A percentile compares a stretch with the other conserved stretches of the same genome.
phyloP scores from a whole-genome alignment of 1,139 yeast species.

The Yamadazyma trypodendri region DNA sequence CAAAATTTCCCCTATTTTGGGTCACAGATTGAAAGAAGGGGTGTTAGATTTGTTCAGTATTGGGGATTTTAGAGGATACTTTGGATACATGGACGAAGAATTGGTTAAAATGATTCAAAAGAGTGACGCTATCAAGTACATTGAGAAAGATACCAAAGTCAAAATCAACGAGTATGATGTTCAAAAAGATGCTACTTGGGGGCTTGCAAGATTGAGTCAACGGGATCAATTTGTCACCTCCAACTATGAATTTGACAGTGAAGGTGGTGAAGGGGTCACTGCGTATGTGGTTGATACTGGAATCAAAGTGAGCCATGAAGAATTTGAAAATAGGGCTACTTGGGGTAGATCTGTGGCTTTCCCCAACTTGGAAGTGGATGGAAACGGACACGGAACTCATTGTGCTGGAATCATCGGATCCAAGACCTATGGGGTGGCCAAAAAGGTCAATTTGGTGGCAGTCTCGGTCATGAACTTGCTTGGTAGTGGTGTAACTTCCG shows the following conservation, averaged over 20 bases:
- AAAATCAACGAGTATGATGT: conserved; percentile 58
- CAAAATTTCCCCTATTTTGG: conserved; percentile 13
- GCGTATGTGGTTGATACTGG: conserved; percentile 95
- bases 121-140: conserved; percentile 70
- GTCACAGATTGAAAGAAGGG: conserved; percentile 10
- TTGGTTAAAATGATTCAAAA: conserved; percentile 69
- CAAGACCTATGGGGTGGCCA: conserved; percentile 73
- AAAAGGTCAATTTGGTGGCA: conserved; percentile 71
- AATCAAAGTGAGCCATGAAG: conserved; percentile 73
- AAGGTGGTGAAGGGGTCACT: conserved; percentile 91
- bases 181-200: conserved; percentile 64
- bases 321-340: conserved; percentile 85
- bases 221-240: conserved; percentile 74
- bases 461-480: conserved; percentile 74
- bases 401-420: conserved; percentile 87
- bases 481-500: conserved; percentile 81
- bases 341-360: conserved; percentile 93
- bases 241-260: conserved; percentile 77
- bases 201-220: conserved; percentile 91
- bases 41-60: conserved; percentile 49
- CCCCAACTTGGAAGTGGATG: conserved; percentile 82
- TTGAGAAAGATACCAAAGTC: conserved; percentile 81
- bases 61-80: conserved; percentile 57
- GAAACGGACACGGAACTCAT: conserved; percentile 94
- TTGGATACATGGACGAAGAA: conserved; percentile 72